A percentile compares a stretch with the other conserved stretches of the same genome.
Evolutionary conservation across 805 yeast species (phyloP).

Genomic region (Lipomyces spencermartinsiae): DNA sequence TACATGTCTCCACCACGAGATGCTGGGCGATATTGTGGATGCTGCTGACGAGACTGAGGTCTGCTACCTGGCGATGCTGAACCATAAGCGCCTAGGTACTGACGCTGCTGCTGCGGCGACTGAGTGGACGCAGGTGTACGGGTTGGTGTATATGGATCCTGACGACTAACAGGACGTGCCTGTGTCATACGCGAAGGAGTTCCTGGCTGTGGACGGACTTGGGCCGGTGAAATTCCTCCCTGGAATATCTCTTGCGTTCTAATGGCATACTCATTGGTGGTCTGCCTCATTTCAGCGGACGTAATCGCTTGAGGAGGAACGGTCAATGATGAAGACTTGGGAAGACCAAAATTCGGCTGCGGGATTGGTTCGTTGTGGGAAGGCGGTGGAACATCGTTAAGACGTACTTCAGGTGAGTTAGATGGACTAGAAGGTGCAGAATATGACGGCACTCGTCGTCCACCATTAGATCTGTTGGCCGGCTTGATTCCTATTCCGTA

Average conservation of each 20-base stretch:
- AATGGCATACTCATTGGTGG: slow-evolving; percentile 41
- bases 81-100: slow-evolving; percentile 46
- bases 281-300: slow-evolving; percentile 51
- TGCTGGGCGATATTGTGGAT: slow-evolving; percentile 32
- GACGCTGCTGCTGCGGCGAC: slow-evolving; percentile 47
- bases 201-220: not conserved
- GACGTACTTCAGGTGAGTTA: slow-evolving; percentile 15
- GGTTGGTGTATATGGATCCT: slow-evolving; percentile 13
- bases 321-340: slow-evolving; percentile 28
- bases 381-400: slow-evolving; percentile 23
- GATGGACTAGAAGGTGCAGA: slow-evolving; percentile 44
- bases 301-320: slow-evolving; percentile 47
- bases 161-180: slow-evolving; percentile 4
- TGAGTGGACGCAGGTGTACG: not conserved
- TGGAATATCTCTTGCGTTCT: slow-evolving; percentile 41
- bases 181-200: slow-evolving; percentile 36
- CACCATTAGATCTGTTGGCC: not conserved
- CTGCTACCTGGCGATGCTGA: not conserved
- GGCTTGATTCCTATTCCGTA: slow-evolving; percentile 18
- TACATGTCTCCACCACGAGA: slow-evolving; percentile 21
- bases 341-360: slow-evolving; percentile 25
- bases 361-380: slow-evolving; percentile 13
- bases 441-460: slow-evolving; percentile 40
- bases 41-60: slow-evolving; percentile 44
- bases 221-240: slow-evolving; percentile 11